Conservation (phyloP, 805 yeast genomes). For the Vanderwaltozyma verrucispora region DNA sequence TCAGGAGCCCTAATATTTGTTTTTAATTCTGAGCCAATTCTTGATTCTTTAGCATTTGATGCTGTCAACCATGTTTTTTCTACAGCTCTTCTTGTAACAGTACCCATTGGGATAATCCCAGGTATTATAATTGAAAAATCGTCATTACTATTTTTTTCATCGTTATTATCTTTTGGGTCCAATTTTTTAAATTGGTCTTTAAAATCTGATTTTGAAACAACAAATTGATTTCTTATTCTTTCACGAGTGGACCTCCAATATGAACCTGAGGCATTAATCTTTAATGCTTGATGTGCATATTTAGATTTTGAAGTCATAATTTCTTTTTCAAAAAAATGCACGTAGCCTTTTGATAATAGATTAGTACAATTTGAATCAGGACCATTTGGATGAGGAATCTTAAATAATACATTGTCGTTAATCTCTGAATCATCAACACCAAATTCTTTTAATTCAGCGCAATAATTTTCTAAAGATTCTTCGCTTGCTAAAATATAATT, state of each 20-base stretch:
- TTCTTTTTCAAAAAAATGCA: slow-evolving; percentile 63
- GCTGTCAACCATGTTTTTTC: slow-evolving; percentile 98
- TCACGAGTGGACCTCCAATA: slow-evolving; percentile 92
- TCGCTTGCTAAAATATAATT: slow-evolving; percentile 28
- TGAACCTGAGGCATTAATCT: slow-evolving; percentile 68
- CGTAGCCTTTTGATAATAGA: slow-evolving; percentile 67
- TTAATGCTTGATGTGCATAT: slow-evolving; percentile 66
- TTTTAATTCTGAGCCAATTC: slow-evolving; percentile 91
- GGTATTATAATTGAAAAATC: slow-evolving; percentile 68
- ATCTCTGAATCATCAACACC: not conserved
- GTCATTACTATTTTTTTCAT: slow-evolving; percentile 2
- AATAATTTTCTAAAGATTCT: slow-evolving; percentile 8
- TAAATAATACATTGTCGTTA: slow-evolving; percentile 34
- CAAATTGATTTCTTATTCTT: slow-evolving; percentile 76
- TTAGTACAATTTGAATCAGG: slow-evolving; percentile 60
- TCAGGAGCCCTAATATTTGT: slow-evolving; percentile 77
- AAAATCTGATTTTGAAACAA: slow-evolving; percentile 43
- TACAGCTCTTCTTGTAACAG: slow-evolving; percentile 91
- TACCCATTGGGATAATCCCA: slow-evolving; percentile 83
- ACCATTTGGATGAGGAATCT: slow-evolving; percentile 85
- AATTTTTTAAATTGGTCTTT: slow-evolving; percentile 15
- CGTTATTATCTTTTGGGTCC: not conserved
- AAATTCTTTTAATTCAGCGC: slow-evolving; percentile 8
- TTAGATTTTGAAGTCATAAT: slow-evolving; percentile 58
- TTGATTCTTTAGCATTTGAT: slow-evolving; percentile 73